Evolutionary conservation across 2,329 filamentous ascomycete species (phyloP).

Genomic region (Fusarium buxicola): DNA sequence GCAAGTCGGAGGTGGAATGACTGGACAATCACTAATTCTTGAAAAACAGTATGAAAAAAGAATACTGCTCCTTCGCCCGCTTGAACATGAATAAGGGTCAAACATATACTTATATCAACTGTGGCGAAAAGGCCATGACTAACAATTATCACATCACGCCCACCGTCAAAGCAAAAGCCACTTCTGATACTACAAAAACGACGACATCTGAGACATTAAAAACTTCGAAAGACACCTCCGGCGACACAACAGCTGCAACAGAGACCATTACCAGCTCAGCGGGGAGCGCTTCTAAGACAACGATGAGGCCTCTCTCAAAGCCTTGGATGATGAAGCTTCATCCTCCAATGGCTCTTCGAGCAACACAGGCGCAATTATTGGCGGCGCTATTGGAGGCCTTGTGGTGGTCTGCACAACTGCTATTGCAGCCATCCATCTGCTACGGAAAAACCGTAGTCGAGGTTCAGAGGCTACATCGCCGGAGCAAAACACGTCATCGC

Average conservation of each 20-base stretch:
- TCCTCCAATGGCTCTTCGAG: conserved; percentile 14
- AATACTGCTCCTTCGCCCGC: conserved; percentile 51
- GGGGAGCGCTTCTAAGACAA: conserved; percentile 13
- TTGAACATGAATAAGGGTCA: conserved; percentile 49
- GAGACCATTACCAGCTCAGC: background rate
- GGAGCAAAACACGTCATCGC: background rate
- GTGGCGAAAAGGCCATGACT: conserved; percentile 43
- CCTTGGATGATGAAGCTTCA: background rate
- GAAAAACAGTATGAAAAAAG: background rate
- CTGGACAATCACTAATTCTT: background rate
- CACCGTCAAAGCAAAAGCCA: conserved; percentile 11
- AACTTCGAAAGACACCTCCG: background rate
- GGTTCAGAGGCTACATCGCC: background rate
- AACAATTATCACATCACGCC: conserved; percentile 42
- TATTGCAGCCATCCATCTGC: conserved; percentile 2
- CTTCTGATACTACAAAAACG: background rate
- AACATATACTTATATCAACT: conserved; percentile 52
- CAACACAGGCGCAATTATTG: conserved; percentile 50
- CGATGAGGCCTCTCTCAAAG: background rate
- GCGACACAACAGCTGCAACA: conserved; percentile 3
- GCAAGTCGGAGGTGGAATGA: too few relatives aligned
- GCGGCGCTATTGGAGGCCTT: conserved; percentile 51
- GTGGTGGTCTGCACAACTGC: conserved; percentile 42
- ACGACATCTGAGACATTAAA: conserved; percentile 18
- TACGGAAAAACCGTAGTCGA: background rate